Percentiles rank a stretch among this genome's conserved stretches.
Conservation (phyloP, 2,329 filamentous ascomycete genomes). For the Neofusicoccum umdonicola region DNA sequence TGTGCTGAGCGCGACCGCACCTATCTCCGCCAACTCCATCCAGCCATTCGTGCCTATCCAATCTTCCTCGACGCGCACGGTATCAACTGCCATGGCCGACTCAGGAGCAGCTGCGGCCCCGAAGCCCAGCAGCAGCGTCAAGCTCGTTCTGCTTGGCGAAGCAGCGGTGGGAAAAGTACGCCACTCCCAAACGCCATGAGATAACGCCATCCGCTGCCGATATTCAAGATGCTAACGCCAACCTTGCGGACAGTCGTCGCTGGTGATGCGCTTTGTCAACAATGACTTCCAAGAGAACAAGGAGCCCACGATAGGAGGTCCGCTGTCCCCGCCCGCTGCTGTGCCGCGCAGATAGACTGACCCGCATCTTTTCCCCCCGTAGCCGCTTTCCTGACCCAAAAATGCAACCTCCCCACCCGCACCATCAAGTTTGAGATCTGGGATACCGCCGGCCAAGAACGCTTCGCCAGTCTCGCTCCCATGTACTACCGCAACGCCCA, state of each 20-base stretch:
- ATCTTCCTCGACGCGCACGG: not conserved
- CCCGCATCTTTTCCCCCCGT: slow-evolving; percentile 16
- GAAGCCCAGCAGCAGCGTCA: slow-evolving; percentile 99
- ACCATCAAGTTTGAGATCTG: slow-evolving; percentile 75
- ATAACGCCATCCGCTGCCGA: slow-evolving; percentile 12
- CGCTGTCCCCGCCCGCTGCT: not conserved
- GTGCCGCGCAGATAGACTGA: slow-evolving; percentile 6
- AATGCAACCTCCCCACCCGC: slow-evolving; percentile 90
- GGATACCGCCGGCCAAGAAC: slow-evolving; percentile 97
- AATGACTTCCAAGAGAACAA: slow-evolving; percentile 99
- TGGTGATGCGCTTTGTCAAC: slow-evolving; percentile 97
- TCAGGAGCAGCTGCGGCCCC: slow-evolving; percentile 63
- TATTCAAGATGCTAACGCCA: slow-evolving; percentile 13
- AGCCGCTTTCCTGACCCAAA: slow-evolving; percentile 98
- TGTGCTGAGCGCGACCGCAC: slow-evolving; percentile 16
- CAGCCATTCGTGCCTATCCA: not conserved
- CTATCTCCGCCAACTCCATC: slow-evolving; percentile 14
- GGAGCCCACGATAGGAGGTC: slow-evolving; percentile 97
- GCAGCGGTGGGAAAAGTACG: slow-evolving; percentile 96
- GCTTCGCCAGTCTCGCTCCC: slow-evolving; percentile 91
- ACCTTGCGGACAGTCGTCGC: slow-evolving; percentile 67
- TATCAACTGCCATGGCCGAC: slow-evolving; percentile 62
- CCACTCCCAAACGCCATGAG: not conserved
- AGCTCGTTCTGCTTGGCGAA: slow-evolving; percentile 96
- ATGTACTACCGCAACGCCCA: slow-evolving; percentile 99